These are phyloP conservation scores for Botrytis pseudocinerea DNA, from an alignment of 2,329 filamentous ascomycete genomes.

Conservation along the genomic window DNA sequence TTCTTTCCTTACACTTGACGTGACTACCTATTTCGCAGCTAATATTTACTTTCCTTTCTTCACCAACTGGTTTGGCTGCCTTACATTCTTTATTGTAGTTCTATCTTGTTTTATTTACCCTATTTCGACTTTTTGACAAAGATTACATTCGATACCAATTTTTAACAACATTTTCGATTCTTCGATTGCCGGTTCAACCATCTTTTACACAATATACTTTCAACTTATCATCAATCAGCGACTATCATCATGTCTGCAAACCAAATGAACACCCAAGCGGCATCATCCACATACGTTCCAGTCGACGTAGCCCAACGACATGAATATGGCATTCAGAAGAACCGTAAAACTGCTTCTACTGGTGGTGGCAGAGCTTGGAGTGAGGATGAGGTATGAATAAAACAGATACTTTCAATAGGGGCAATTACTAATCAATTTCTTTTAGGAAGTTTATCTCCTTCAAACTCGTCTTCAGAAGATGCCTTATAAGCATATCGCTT, in stretches of 20 bases:
- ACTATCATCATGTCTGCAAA: conserved; percentile 40
- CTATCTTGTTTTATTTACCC: conserved; percentile 31
- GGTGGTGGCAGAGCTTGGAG: conserved; percentile 81
- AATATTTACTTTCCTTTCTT: conserved; percentile 48
- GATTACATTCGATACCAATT: conserved; percentile 50
- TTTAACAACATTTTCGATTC: conserved; percentile 38
- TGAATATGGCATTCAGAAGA: conserved; percentile 62
- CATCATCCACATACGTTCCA: conserved; percentile 39
- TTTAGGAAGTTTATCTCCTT: conserved; percentile 77
- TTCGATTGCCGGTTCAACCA: conserved; percentile 40
- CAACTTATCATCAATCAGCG: conserved; percentile 33
- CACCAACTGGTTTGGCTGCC: conserved; percentile 55
- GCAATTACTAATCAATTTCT: neutral
- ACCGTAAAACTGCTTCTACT: conserved; percentile 66
- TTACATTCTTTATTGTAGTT: conserved; percentile 51
- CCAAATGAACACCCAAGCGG: conserved; percentile 41
- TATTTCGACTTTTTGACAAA: conserved; percentile 33
- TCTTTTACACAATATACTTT: conserved; percentile 32
- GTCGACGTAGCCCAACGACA: conserved; percentile 58
- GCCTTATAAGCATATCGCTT: conserved; percentile 87
- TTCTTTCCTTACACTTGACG: conserved; percentile 39
- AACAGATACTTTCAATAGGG: neutral
- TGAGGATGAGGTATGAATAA: conserved; percentile 69
- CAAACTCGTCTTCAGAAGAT: conserved; percentile 84
- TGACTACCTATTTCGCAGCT: conserved; percentile 42